Conservation (phyloP, 78 protist species). For the Trichosphaerium sp. region DNA sequence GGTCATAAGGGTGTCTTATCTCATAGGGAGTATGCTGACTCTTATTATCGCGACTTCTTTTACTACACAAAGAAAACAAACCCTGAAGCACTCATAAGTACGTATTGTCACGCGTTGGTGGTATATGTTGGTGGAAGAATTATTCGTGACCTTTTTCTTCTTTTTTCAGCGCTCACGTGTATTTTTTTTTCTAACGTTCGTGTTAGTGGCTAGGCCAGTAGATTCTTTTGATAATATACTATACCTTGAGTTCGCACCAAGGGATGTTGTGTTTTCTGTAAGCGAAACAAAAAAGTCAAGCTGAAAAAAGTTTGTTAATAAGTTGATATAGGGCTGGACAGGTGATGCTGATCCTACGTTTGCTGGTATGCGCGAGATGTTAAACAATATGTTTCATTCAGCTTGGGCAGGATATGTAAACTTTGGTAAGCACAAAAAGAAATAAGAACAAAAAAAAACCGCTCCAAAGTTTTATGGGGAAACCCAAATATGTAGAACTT, state of each 20-base stretch:
- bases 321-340: too few species aligned
- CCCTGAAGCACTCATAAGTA: too few species aligned
- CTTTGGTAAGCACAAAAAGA: too few species aligned
- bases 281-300: slow-evolving; percentile 5
- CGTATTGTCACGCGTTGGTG: too few species aligned
- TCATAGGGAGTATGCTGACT: neutral
- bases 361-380: neutral
- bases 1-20: neutral
- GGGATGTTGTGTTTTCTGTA: neutral
- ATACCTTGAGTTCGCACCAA: neutral
- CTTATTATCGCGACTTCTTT: neutral
- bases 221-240: neutral
- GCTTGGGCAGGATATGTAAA: neutral
- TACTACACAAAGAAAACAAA: neutral
- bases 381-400: neutral
- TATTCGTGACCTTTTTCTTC: too few species aligned
- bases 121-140: too few species aligned
- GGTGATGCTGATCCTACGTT: slow-evolving; percentile 6
- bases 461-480: too few species aligned
- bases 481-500: too few species aligned
- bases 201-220: neutral
- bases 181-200: too few species aligned
- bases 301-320: too few species aligned
- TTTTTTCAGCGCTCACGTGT: too few species aligned
- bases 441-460: too few species aligned